Percentiles rank a stretch among this genome's conserved stretches.
phyloP scores from a whole-genome alignment of 2,329 filamentous ascomycete species.

The Xylariaceae sp. region DNA sequence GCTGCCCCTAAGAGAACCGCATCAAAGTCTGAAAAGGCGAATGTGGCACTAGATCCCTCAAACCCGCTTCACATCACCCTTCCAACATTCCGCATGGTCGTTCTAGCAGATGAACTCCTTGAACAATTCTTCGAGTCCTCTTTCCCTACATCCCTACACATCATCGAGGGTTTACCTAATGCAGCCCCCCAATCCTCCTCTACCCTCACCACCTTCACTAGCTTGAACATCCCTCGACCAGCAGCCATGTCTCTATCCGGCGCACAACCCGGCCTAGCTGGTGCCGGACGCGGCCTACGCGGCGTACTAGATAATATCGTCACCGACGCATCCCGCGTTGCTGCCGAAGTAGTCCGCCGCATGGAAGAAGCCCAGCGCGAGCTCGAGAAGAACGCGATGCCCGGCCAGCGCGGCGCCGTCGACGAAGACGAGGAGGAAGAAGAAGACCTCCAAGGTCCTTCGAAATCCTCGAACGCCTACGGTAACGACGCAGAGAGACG shows the following conservation, averaged over 20 bases:
- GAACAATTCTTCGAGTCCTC: constrained; percentile 97
- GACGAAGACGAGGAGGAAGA: constrained; percentile 67
- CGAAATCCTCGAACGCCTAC: constrained; percentile 36
- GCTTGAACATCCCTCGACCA: constrained; percentile 52
- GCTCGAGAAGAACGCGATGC: constrained; percentile 74
- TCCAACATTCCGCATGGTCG: constrained; percentile 97
- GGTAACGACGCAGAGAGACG: constrained; percentile 56
- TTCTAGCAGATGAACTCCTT: constrained; percentile 88
- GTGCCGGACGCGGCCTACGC: constrained; percentile 67
- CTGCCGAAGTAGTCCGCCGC: constrained; percentile 80
- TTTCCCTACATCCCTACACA: constrained; percentile 87
- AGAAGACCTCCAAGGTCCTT: constrained; percentile 46
- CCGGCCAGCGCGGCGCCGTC: constrained; percentile 59
- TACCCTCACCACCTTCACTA: constrained; percentile 79
- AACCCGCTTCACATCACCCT: constrained; percentile 94
- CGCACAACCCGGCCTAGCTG: constrained; percentile 38
- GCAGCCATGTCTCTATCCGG: constrained; percentile 36
- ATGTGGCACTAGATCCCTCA: constrained; percentile 84
- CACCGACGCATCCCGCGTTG: constrained; percentile 93
- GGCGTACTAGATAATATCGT: constrained; percentile 97
- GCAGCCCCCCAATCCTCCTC: constrained; percentile 48
- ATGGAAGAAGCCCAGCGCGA: constrained; percentile 97
- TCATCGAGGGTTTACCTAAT: constrained; percentile 58
- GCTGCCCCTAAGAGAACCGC: constrained; percentile 33
- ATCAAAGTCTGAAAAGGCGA: constrained; percentile 70